Base-by-base conservation (phyloP, 371 early-diverging fungal species). In the Chytridiales sp. region DNA sequence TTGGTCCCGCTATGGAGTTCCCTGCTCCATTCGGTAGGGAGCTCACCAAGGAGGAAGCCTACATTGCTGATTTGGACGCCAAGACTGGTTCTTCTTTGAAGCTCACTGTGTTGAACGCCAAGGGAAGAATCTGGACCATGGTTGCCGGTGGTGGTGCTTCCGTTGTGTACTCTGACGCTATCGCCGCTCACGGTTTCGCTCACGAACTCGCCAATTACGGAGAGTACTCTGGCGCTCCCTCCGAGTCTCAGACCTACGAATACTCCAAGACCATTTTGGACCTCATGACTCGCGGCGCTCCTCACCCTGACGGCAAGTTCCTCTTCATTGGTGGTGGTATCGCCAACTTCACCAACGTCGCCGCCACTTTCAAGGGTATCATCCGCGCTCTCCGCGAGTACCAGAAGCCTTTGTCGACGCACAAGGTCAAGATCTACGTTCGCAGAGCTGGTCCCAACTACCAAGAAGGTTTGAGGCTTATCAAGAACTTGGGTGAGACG, bases 141-240 rank as follows among this genome's bases (percentile, higher is more conserved):
- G 97, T 97, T 57, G 98, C 98, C 46, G 98, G 98, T 77, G 98
- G 98, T 64, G 98, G 98, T 76, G 98, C 98, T 43, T 93, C 94
- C 17, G 98, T 97, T 42, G 97, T 94, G 24, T 81, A 77, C 67
- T 84, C 92, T 27, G 98, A 97, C 77, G 98, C 98, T 36, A 97
- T 97, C 69, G 95, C 97, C 35, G 94, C 93, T 35, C 84, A 91
- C 27, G 98, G 98, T 17, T 92, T 77, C 61, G 93, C 97, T 24
- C 59, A 86, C 67, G 95, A 97, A 73, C 85, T 97, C 35, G 98
- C 98, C 72, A 97, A 97, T 85, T 97, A 97, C 75, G 98, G 98
- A 68, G 98, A 97, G 79, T 97, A 97, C 84, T 95, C 95, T 38
- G 98, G 98, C 60, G 98, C 98, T 11, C 98, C 98, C 35, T 91